phyloP scores from a whole-genome alignment of 768 basidiomycete genomes.

The Daedaleopsis nitida region DNA sequence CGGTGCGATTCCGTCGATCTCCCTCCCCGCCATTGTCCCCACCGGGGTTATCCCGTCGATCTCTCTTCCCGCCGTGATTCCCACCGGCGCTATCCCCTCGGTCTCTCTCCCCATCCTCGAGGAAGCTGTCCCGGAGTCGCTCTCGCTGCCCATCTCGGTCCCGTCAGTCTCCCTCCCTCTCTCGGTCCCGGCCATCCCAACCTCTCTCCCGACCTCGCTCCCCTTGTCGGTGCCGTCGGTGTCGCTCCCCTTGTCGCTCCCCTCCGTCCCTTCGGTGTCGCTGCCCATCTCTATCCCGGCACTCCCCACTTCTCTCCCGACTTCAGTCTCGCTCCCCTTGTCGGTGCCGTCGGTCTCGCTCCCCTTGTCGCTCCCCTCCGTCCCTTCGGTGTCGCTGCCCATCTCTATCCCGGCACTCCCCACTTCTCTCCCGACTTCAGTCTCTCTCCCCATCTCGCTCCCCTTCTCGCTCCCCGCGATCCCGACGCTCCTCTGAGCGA shows the following conservation, averaged over 20 bases:
- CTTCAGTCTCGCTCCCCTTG: neutral
- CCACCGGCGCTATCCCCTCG: neutral
- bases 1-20: neutral
- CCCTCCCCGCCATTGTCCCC: neutral
- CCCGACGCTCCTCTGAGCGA: neutral
- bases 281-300: neutral
- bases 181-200: conserved; percentile 5
- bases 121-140: too few relatives aligned
- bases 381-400: neutral
- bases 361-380: neutral
- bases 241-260: neutral
- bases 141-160: too few relatives aligned
- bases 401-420: neutral
- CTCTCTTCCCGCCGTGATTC: neutral
- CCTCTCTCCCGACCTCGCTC: neutral
- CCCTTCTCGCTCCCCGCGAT: too few relatives aligned
- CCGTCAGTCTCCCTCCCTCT: neutral
- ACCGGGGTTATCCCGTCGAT: neutral
- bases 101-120: neutral
- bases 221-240: neutral
- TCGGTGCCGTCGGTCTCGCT: neutral
- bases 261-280: neutral
- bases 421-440: neutral
- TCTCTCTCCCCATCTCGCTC: neutral
- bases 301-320: neutral